Evolutionary conservation across 1,284 basidiomycete species (phyloP).

Genomic region (Leccinum griseonigrum): DNA sequence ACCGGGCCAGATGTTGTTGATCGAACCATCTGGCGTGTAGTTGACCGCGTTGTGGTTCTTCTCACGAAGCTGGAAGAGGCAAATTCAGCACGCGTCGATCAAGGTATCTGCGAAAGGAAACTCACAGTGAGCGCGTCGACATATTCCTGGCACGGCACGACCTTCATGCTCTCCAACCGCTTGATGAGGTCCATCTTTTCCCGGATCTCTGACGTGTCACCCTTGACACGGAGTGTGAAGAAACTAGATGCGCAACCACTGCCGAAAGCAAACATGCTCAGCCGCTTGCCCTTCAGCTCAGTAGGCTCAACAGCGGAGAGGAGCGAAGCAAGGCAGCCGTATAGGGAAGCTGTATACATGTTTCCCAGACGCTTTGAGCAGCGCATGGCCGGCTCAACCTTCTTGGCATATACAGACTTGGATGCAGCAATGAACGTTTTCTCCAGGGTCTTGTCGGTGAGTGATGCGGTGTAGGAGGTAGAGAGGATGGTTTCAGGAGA

Average conservation of each 20-base stretch:
- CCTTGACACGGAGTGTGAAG: constrained; percentile 84
- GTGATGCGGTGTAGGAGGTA: constrained; percentile 67
- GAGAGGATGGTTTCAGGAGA: constrained; percentile 68
- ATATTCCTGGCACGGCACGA: constrained; percentile 88
- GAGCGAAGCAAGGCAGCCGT: constrained; percentile 88
- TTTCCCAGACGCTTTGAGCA: constrained; percentile 90
- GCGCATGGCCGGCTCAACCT: constrained; percentile 76
- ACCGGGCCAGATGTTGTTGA: constrained; percentile 94
- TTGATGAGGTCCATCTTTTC: constrained; percentile 78
- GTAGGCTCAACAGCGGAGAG: constrained; percentile 68
- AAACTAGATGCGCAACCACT: constrained; percentile 90
- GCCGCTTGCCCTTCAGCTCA: constrained; percentile 73
- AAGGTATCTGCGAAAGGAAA: background rate
- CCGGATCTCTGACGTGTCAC: constrained; percentile 79
- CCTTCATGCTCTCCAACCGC: constrained; percentile 83
- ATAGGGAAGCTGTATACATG: constrained; percentile 99
- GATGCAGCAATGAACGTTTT: constrained; percentile 85
- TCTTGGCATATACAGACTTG: constrained; percentile 68
- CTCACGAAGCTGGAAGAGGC: constrained; percentile 73
- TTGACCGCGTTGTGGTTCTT: constrained; percentile 93
- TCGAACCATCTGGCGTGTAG: constrained; percentile 85
- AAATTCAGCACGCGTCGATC: constrained; percentile 5
- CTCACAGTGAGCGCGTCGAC: constrained; percentile 72
- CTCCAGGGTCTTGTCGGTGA: constrained; percentile 93
- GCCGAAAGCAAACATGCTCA: constrained; percentile 94